Conservation (phyloP, 2,329 filamentous ascomycete genomes). For the Fusarium acutatum region DNA sequence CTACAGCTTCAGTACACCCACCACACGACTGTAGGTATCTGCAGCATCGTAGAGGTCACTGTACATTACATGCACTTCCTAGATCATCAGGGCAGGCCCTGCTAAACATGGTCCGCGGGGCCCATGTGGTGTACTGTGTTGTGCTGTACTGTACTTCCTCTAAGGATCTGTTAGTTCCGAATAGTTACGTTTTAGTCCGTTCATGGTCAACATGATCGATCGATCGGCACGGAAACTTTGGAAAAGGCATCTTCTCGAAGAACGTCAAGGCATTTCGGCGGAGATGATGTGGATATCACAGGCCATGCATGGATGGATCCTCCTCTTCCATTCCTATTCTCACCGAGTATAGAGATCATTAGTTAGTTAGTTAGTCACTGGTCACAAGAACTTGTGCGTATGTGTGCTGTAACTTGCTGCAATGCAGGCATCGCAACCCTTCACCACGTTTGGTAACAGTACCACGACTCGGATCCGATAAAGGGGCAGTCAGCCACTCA, state of each 20-base stretch:
- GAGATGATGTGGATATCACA: neutral
- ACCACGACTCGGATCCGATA: constrained; percentile 10
- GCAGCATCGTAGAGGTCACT: neutral
- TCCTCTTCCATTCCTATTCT: neutral
- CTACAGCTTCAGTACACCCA: neutral
- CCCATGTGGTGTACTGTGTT: neutral
- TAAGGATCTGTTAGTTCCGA: neutral
- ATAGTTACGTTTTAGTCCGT: neutral
- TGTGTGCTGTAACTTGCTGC: neutral
- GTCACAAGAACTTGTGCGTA: neutral
- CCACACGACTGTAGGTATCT: neutral
- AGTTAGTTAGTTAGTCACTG: neutral
- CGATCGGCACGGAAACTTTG: constrained; percentile 10
- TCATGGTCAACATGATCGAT: constrained; percentile 17
- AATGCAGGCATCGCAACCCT: neutral
- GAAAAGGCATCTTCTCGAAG: neutral
- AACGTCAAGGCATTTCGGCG: neutral
- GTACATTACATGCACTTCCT: neutral
- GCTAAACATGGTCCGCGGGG: neutral
- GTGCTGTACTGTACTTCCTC: neutral
- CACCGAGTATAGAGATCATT: neutral
- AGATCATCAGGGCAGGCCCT: neutral
- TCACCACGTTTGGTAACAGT: neutral
- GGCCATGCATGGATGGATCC: neutral
- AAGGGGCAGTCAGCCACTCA: neutral